Evolutionary conservation across 331 rosid genomes (phyloP), one percentile per base, ranked within the genome.

Genomic region (Quercus tomentella): DNA sequence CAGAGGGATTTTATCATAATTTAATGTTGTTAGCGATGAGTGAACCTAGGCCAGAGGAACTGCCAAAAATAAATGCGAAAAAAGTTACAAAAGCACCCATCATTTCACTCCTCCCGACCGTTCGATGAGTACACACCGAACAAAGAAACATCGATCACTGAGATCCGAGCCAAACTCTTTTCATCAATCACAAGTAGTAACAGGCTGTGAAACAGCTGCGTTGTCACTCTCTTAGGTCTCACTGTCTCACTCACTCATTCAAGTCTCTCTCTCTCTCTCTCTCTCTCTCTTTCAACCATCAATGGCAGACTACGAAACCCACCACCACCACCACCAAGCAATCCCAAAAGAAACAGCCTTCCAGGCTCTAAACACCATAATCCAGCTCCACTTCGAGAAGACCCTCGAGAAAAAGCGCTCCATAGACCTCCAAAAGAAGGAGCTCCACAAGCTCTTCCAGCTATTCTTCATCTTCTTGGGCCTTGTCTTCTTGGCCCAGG

Each of bases 311-410:
- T 88, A 88, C 58, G 96, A 87, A 25, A 71, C 45, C 54, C 82
- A 75, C 33, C 68, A 10, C 22, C 89, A 10, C 22, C 89, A 86
- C 30, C 88, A 82, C 54, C 16, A 67, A 20, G 76, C 67, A 2
- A 82, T 88, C 43, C 83, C 93, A 0, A 89, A 89, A 55, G 98
- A 94, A n/a, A 87, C 90, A 23, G 95, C 96, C 0, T 65, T 94
- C 3, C 94, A 94, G 69, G 97, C 98, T 2, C 31, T 94, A 1
- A 94, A 92, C 92, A 91, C 97, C 8, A 89, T 92, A 45, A 86
- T 94, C 82, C 97, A 92, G 76, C 98, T 94, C 79, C 98, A 94
- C 56, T 94, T 94, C 88, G 98, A 94, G 92, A 94, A 94, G 80
- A 94, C 98, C 79, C 94, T 94, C 0, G 98, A 94, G 86, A 94